A percentile compares a stretch with the other conserved stretches of the same genome.
Evolutionary conservation across 2,329 filamentous ascomycete species (phyloP).

Genomic region (Colletotrichum gigasporum): DNA sequence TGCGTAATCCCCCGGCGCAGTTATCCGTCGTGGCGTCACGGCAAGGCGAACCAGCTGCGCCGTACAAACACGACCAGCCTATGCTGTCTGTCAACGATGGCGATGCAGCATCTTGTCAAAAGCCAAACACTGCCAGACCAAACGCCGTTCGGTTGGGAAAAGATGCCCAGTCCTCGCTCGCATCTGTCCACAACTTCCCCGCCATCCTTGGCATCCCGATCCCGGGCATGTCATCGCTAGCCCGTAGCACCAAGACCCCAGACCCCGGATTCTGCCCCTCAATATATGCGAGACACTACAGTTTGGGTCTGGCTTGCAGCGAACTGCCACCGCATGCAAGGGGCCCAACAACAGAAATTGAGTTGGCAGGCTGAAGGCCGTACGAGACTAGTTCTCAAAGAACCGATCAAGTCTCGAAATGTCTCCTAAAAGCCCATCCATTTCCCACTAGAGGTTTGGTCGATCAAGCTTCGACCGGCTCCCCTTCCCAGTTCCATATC

Average conservation of each 20-base stretch:
- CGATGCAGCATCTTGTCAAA: neutral
- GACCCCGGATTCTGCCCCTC: neutral
- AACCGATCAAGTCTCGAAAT: too few species aligned
- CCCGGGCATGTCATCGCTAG: neutral
- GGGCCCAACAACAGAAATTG: neutral
- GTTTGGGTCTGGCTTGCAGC: neutral
- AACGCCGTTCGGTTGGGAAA: too few species aligned
- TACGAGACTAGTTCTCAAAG: too few species aligned
- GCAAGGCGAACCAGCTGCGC: neutral
- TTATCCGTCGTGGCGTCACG: neutral
- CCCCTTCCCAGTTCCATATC: constrained; percentile 46
- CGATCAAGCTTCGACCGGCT: neutral
- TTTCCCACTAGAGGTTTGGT: too few species aligned
- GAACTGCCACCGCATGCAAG: neutral
- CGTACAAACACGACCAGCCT: neutral
- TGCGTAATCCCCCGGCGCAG: constrained; percentile 9
- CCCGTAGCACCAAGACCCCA: neutral
- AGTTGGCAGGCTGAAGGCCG: too few species aligned
- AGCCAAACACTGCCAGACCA: too few species aligned
- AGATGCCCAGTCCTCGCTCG: too few species aligned
- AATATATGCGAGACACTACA: neutral
- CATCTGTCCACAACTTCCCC: too few species aligned
- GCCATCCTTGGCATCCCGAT: neutral
- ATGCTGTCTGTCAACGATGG: neutral
- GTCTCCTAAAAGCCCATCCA: too few species aligned